Evolutionary conservation across 495 filamentous ascomycete species (phyloP), one percentile per base, ranked within the genome.

Genomic region (Aspergillus avenaceus): DNA sequence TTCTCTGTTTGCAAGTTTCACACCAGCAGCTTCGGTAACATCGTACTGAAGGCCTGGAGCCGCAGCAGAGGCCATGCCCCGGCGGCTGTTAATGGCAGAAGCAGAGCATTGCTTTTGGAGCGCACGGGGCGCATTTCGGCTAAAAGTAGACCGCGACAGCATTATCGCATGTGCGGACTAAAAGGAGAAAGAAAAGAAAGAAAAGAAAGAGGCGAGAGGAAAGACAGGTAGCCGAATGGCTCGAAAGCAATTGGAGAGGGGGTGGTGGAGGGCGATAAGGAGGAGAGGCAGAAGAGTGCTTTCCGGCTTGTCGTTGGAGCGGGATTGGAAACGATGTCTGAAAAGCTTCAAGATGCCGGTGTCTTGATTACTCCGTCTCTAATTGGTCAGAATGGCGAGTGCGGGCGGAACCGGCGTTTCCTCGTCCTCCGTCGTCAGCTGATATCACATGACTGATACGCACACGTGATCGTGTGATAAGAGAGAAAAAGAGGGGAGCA

Each of bases 1-100:
- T 72, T 97, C 91, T 72, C 91, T 79, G 73, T 86, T 86, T 59
- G 91, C 91, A 50, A 95, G 77, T 80, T 96, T 97, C 69, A 97
- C 76, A 59, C 93, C 91, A 56, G 80, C 76, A 65, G 87, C 80
- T 70, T 92, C 88, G 62, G 88, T 81, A 58, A 85, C 85, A 63
- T 95, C 84, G 79, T 95, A 99, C 66, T 86, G 84, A 71, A 91
- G 88, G 56, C 86, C 83, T 53, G 82, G 82, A 59, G 89, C 88
- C 53, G 83, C 84, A 59, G 88, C 84, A 60, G 88, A 86, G 62
- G 91, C 91, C 66, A 95, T 84, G 50, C 81, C 82, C 65, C 90
- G 83, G 64, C 83, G 78, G 60, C 75, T 70, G 63, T 77, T 60
- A 63, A 61, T 53, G 44, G 41, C 72, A 60, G 76, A 79, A 42